Conservation (phyloP, 1,284 basidiomycete species). For the Tylopilus orsonianus region DNA sequence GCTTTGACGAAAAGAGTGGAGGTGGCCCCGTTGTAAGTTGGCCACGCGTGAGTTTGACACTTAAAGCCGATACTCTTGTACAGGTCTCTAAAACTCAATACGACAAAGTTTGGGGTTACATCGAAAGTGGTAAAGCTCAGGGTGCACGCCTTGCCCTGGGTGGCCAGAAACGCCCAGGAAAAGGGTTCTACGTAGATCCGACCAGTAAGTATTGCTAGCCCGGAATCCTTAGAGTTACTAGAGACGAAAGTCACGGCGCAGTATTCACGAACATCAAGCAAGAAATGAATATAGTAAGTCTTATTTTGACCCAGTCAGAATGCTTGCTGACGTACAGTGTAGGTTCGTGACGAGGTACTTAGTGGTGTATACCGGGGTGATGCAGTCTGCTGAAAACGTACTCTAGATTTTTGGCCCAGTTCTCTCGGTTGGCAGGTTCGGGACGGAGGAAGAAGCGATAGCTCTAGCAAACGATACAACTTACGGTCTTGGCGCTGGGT, state of each 20-base stretch:
- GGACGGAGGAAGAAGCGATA: conserved; percentile 78
- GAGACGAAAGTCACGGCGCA: conserved; percentile 29
- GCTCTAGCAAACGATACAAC: conserved; percentile 78
- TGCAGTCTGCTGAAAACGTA: conserved; percentile 7
- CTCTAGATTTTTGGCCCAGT: conserved; percentile 84
- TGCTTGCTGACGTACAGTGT: conserved; percentile 16
- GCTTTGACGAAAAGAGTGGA: conserved; percentile 70
- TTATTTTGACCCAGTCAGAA: neutral
- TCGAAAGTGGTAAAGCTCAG: conserved; percentile 81
- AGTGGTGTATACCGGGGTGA: conserved; percentile 5
- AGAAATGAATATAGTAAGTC: conserved; percentile 76
- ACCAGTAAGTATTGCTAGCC: conserved; percentile 53
- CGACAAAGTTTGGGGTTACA: conserved; percentile 87
- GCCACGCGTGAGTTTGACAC: conserved; percentile 1
- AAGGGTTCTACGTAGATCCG: conserved; percentile 76
- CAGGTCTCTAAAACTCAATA: conserved; percentile 84
- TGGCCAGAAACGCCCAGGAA: conserved; percentile 67
- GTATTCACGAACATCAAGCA: conserved; percentile 73
- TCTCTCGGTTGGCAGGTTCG: conserved; percentile 73
- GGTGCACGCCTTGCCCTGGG: conserved; percentile 83
- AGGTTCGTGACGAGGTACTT: conserved; percentile 73
- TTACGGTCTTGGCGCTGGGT: conserved; percentile 86
- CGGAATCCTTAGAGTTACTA: conserved; percentile 4
- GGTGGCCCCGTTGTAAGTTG: conserved; percentile 77
- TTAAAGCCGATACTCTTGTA: conserved; percentile 9